Conservation (phyloP, 495 filamentous ascomycete genomes). For the Penicillium argentinense region DNA sequence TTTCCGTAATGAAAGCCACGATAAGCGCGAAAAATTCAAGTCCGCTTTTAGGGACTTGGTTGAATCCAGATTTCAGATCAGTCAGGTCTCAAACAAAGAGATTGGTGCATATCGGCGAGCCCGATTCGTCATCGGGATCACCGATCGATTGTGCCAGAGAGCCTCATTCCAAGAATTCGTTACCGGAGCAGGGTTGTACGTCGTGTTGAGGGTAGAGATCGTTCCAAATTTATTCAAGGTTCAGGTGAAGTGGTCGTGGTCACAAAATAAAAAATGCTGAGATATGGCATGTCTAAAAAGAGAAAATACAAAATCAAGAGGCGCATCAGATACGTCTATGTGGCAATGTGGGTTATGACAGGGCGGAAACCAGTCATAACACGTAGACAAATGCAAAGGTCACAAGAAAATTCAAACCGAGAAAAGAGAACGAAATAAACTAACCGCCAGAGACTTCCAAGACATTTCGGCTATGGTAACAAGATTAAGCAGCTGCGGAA, state of each 20-base stretch:
- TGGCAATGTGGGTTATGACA: no score
- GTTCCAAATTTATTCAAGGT: no score
- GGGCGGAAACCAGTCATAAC: no score
- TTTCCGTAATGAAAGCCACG: not conserved
- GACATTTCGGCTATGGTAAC: no score
- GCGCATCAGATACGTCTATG: not conserved
- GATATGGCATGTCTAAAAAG: not conserved
- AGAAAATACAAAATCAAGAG: not conserved
- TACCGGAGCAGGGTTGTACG: no score
- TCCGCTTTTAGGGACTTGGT: constrained; percentile 6
- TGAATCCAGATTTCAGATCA: constrained; percentile 7
- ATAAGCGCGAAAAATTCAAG: constrained; percentile 10
- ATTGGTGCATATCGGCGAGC: not conserved
- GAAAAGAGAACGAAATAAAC: no score
- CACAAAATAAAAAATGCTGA: not conserved
- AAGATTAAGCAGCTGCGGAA: no score
- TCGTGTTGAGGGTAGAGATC: no score
- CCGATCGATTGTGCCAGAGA: not conserved
- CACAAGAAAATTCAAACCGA: no score
- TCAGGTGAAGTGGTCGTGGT: not conserved
- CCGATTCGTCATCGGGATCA: not conserved
- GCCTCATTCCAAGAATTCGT: no score
- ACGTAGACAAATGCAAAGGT: no score
- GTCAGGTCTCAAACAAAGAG: not conserved
- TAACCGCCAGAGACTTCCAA: no score